Evolutionary conservation across 345 rosid genomes (phyloP), one percentile per base, ranked within the genome.

Genomic region (Eutrema japonicum): DNA sequence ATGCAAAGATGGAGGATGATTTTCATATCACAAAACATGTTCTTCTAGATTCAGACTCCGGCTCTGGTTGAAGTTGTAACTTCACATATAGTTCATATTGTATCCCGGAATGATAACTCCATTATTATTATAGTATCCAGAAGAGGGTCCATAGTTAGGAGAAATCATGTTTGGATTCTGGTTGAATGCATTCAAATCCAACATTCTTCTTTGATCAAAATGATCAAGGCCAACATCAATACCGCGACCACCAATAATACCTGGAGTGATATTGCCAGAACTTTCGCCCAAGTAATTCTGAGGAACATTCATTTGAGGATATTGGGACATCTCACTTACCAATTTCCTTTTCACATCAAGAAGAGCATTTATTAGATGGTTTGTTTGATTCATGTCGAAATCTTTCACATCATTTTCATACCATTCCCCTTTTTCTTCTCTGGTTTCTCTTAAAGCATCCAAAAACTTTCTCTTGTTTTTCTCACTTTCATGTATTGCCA

Each of bases 331-430:
- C 62, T 79, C 87, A 52, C 66, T 55, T 8, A 47, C 40, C 1
- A 85, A 77, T 5, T 60, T 78, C 11, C 62, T 76, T 65, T 51
- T 83, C 16, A 88, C 52, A 41, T 80, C 78, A 72, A 66, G 70
- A 29, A 87, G 49, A 1, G 78, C 43, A 7, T 8, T 3, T 40
- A 70, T 81, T 38, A 88, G 33, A 40, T 64, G 73, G 43, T 77
- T 53, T 3, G 84, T 82, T 77, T 87, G 78, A 3, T 46, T 11
- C 30, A 57, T 0, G 29, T 55, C 63, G 5, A 87, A 77, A 2
- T 83, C 81, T 0, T 78, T 79, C 2, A 78, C 41, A 7, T 91
- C 89, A 1, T 79, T 69, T 41, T 83, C 81, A 87, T 85, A 91
- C 88, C 88, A 83, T 6, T 63, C 58, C 45, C 64, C 76, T 22